Conservation (phyloP, 2,329 filamentous ascomycete genomes). For the Fusarium temperatum region DNA sequence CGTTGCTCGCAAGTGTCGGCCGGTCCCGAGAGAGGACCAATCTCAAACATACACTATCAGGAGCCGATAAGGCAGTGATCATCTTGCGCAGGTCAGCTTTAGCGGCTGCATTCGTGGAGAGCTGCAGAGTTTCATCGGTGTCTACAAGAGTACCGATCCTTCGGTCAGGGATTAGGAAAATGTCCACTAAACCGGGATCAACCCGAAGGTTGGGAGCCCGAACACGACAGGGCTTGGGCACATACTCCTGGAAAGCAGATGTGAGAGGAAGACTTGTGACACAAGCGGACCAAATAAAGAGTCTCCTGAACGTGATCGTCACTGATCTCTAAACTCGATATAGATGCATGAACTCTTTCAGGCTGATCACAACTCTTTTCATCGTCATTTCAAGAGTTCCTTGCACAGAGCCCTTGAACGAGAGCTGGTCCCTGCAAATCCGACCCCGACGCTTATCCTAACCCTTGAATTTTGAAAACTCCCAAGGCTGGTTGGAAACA, state of each 20-base stretch:
- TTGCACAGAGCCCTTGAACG: not conserved
- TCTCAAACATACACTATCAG: slow-evolving; percentile 15
- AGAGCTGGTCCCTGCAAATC: slow-evolving; percentile 9
- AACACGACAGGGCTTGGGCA: slow-evolving; percentile 13
- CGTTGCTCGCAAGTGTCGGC: slow-evolving; percentile 33
- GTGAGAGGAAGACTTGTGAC: not conserved
- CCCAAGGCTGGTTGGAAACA: slow-evolving; percentile 7
- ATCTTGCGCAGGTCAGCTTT: slow-evolving; percentile 25
- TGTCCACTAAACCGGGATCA: slow-evolving; percentile 21
- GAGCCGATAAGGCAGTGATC: slow-evolving; percentile 39
- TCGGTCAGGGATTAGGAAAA: slow-evolving; percentile 34
- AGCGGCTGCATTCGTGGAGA: slow-evolving; percentile 27
- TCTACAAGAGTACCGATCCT: slow-evolving; percentile 35
- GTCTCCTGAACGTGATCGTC: not conserved
- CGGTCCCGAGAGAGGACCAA: slow-evolving; percentile 36
- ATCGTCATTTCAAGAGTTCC: not conserved
- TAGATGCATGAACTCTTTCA: not conserved
- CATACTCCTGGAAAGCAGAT: slow-evolving; percentile 3
- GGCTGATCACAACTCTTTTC: not conserved
- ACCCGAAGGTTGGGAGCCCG: slow-evolving; percentile 13
- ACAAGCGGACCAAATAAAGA: not conserved
- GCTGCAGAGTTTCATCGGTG: slow-evolving; percentile 39
- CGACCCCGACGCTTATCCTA: slow-evolving; percentile 12
- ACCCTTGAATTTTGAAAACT: slow-evolving; percentile 19
- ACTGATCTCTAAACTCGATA: not conserved